Evolutionary conservation across 768 basidiomycete genomes (phyloP), one percentile per base, ranked within the genome.

Genomic region (Fomitopsis pulvina): DNA sequence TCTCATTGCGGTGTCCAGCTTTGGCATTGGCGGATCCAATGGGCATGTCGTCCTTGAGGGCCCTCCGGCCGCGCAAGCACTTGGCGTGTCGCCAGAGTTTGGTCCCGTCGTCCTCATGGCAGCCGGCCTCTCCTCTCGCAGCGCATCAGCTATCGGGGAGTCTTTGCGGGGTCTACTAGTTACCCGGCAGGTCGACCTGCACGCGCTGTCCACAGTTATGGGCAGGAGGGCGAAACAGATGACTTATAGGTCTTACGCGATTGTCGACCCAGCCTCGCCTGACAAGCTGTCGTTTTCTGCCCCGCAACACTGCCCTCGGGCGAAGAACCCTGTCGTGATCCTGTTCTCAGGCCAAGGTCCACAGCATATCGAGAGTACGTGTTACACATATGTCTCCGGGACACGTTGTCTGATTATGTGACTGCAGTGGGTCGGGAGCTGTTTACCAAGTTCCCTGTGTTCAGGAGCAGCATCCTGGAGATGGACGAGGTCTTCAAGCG

Each of bases 21-120:
- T 68, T 18, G 74, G 74, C 2, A 73, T 76, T 41, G 71, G 73
- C 21, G 74, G 74, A 7, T 64, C 67, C 2, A 73, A 72, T 47
- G 74, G 69, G 0, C 73, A 75, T 48, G 64, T 61, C 20, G 64
- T 76, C 16, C 40, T 74, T 11, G 66, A 74, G 55, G 62, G 58
- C 11, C 65, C 70, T 3, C 8, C 24, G 20, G 20, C 8, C 18
- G 3, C 20, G 20, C 25, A 20, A 11, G 14, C 43, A 37, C 34
- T 50, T 47, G 49, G 12, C 16, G 8, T 6, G 18, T 10, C 25
- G 8, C 18, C 5, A 42, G 22, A 42, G 21, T 22, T 45, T 4
- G 41, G 45, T 47, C 6, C 53, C 48, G 10, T 42, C n/a, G n/a
- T 54, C 12, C 21, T 54, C 2, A n/a, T 54, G 22, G 40, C 46